Conservation (phyloP, 1,284 basidiomycete genomes). For the Pseudozyma pruni region DNA sequence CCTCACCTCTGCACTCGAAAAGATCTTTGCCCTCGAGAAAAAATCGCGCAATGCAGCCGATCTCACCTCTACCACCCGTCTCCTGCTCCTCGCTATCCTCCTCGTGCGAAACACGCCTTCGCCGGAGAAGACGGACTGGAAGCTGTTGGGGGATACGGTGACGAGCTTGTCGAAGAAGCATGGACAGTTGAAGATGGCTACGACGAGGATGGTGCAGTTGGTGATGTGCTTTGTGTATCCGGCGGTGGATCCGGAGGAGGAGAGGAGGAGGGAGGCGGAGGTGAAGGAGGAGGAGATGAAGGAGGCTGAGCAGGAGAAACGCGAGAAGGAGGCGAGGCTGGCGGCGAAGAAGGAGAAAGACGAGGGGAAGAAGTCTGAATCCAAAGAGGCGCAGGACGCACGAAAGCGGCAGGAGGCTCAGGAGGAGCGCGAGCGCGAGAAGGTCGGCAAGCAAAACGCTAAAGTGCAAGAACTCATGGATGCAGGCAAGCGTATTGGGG, state of each 20-base stretch:
- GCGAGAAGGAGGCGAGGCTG: constrained; percentile 39
- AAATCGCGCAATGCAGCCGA: constrained; percentile 97
- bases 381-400: constrained; percentile 41
- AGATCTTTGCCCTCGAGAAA: constrained; percentile 89
- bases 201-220: constrained; percentile 81
- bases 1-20: constrained; percentile 86
- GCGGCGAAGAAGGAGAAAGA: constrained; percentile 34
- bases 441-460: constrained; percentile 59
- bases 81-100: constrained; percentile 78
- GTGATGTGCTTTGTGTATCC: constrained; percentile 62
- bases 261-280: constrained; percentile 67
- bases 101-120: constrained; percentile 57
- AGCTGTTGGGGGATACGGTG: constrained; percentile 56
- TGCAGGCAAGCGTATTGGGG: constrained; percentile 54
- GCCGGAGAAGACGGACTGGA: constrained; percentile 46
- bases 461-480: constrained; percentile 56
- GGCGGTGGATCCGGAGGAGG: constrained; percentile 71
- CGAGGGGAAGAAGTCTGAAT: constrained; percentile 43
- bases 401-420: constrained; percentile 24
- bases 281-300: constrained; percentile 48
- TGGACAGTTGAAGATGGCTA: constrained; percentile 90
- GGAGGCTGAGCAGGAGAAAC: constrained; percentile 37
- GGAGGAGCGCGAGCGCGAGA: constrained; percentile 52
- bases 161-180: constrained; percentile 83
- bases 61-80: constrained; percentile 85